These are phyloP conservation scores for Ophiostoma triangulosporum DNA, from an alignment of 2,329 filamentous ascomycete genomes.

Conservation along the genomic window DNA sequence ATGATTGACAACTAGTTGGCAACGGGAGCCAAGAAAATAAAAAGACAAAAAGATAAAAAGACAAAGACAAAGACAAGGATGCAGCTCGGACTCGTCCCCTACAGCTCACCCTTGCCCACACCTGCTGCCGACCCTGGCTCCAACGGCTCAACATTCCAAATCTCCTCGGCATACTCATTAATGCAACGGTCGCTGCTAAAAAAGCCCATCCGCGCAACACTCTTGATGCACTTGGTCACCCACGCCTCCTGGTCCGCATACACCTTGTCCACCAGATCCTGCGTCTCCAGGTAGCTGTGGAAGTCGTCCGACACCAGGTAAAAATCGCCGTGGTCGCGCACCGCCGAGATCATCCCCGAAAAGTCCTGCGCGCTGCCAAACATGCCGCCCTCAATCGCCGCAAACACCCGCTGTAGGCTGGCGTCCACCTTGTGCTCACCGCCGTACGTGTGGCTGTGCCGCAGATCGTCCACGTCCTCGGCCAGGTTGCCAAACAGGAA, in stretches of 20 bases:
- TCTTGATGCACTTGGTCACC: slow-evolving; percentile 78
- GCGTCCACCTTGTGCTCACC: slow-evolving; percentile 62
- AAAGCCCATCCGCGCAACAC: slow-evolving; percentile 91
- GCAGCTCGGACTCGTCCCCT: background rate
- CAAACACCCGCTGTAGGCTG: slow-evolving; percentile 68
- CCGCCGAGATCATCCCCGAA: slow-evolving; percentile 67
- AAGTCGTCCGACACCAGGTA: slow-evolving; percentile 98
- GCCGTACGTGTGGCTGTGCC: slow-evolving; percentile 78
- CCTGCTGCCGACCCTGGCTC: slow-evolving; percentile 24
- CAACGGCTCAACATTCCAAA: slow-evolving; percentile 92
- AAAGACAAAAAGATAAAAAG: background rate
- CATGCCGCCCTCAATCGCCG: slow-evolving; percentile 61
- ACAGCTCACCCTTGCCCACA: slow-evolving; percentile 5
- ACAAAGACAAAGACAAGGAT: background rate
- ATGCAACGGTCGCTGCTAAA: slow-evolving; percentile 93
- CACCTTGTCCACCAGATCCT: slow-evolving; percentile 78
- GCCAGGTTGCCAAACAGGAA: slow-evolving; percentile 95
- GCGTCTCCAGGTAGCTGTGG: slow-evolving; percentile 84
- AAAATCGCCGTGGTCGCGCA: slow-evolving; percentile 89
- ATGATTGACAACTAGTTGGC: background rate
- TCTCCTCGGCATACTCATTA: slow-evolving; percentile 89
- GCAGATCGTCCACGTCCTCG: slow-evolving; percentile 92
- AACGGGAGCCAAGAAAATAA: background rate
- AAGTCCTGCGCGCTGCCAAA: slow-evolving; percentile 76
- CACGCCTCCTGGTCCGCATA: slow-evolving; percentile 89